These are phyloP conservation scores for Rutidosis leptorrhynchoides DNA, from an alignment of 129 eudicot genomes.

Conservation along the genomic window DNA sequence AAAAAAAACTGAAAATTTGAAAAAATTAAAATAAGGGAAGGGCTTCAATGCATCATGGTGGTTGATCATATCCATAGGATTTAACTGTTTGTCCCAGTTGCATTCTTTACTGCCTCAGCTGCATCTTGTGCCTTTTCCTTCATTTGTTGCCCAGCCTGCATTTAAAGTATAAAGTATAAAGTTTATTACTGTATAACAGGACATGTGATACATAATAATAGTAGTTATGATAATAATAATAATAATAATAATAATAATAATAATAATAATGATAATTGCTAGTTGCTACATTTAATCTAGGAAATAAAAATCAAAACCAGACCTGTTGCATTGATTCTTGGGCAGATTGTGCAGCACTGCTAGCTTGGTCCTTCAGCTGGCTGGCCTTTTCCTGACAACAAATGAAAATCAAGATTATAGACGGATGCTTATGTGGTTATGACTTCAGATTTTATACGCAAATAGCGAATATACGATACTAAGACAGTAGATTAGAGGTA, in stretches of 20 bases:
- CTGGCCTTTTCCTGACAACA: constrained; percentile 47
- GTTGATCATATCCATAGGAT: constrained; percentile 4
- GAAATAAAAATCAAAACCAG: background rate
- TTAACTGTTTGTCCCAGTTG: constrained; percentile 59
- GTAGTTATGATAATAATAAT: no score
- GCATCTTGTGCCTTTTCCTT: constrained; percentile 59
- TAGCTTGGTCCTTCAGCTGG: constrained; percentile 64
- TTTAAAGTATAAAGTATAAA: no score
- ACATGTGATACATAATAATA: background rate
- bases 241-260: no score
- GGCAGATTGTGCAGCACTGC: constrained; percentile 66
- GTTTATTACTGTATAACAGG: background rate
- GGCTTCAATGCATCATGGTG: background rate
- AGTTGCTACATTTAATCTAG: background rate
- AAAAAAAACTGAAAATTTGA: background rate
- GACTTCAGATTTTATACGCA: background rate
- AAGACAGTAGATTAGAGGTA: background rate
- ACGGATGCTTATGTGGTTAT: background rate
- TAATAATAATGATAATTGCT: background rate
- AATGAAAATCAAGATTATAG: background rate
- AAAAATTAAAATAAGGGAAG: background rate
- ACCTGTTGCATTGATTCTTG: constrained; percentile 53
- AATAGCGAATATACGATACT: background rate
- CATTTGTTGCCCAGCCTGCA: constrained; percentile 61
- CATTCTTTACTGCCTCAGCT: constrained; percentile 58